These are phyloP conservation scores for Cladorrhinum samala DNA, from an alignment of 495 filamentous ascomycete species.

Conservation along the genomic window DNA sequence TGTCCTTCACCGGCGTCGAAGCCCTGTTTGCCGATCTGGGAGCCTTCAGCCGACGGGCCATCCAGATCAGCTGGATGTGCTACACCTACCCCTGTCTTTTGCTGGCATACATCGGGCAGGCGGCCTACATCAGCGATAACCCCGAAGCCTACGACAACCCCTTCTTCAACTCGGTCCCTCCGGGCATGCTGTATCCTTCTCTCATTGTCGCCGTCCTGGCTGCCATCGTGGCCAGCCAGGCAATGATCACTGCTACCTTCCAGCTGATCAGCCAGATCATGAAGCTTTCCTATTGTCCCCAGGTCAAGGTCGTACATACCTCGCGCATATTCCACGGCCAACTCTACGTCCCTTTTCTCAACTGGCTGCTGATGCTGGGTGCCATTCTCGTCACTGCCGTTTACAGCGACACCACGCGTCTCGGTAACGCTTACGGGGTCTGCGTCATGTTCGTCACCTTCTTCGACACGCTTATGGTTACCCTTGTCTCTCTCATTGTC, in stretches of 20 bases:
- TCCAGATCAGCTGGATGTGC: conserved; percentile 60
- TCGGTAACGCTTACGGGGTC: conserved; percentile 48
- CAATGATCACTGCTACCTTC: conserved; percentile 68
- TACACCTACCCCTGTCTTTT: conserved; percentile 61
- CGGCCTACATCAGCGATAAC: conserved; percentile 59
- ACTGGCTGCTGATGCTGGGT: conserved; percentile 69
- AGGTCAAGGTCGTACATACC: conserved; percentile 63
- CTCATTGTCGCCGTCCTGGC: conserved; percentile 62
- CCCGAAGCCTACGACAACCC: conserved; percentile 61
- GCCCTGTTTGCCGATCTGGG: conserved; percentile 70
- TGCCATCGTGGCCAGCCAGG: conserved; percentile 67
- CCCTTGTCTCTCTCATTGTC: conserved; percentile 59
- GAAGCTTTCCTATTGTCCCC: conserved; percentile 68
- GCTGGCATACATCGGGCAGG: conserved; percentile 66
- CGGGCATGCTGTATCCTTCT: conserved; percentile 59
- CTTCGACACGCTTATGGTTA: conserved; percentile 64
- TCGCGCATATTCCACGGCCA: conserved; percentile 62
- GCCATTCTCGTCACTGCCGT: conserved; percentile 64
- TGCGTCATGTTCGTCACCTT: conserved; percentile 75
- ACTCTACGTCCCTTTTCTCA: conserved; percentile 63
- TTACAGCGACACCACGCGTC: conserved; percentile 59
- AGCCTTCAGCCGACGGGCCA: conserved; percentile 57
- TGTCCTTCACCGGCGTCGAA: conserved; percentile 70
- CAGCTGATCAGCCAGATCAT: conserved; percentile 64
- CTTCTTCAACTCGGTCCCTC: conserved; percentile 62